Base-by-base conservation (phyloP, 2,329 filamentous ascomycete species). In the Hymenoscyphus fructigenus region DNA sequence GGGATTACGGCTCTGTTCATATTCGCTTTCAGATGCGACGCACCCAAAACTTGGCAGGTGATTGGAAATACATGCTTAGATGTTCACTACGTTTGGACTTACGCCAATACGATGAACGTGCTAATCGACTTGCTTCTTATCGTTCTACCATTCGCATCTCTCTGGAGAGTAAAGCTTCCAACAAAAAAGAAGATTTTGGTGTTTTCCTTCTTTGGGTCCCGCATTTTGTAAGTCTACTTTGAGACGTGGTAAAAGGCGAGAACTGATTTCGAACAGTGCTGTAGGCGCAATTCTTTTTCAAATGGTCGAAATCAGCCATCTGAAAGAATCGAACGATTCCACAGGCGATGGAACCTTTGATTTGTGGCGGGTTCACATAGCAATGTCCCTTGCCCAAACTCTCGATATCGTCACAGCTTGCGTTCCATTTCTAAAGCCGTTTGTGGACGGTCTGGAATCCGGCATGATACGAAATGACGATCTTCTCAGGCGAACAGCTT, bases 91-190 rank as follows among this genome's bases (percentile, higher is more conserved):
- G 0, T 76, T 75, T 84, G 83, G 76, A 80, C 84, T 32, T 79
- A 80, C 56, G 84, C 83, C 64, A 81, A 79, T 2, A 75, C 79
- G 0, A 79, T 80, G 7, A 82, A 79, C 5, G 79, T 84, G 29
- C 66, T 81, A 5, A 81, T 78, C 26, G 81, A 83, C 62, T 66
- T 83, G 6, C 71, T 76, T 57, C 81, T 83, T 59, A 68, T 83
- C 29, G 62, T 77, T 2, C 69, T 84, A 38, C 81, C 82, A 0
- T 69, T 82, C 0, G 75, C 76, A 0, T 76, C 79, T 57, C 76
- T 83, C 2, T 83, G 80, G 80, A 77, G 76, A 61, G 70, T 83
- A 15, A 78, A 81, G 56, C 69, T 82, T 61, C 74, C 74, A 3
- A 66, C 70, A 2, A 76, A 78, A 65, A 77, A 78, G 17, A 67